A percentile compares a stretch with the other conserved stretches of the same genome.
Conservation (phyloP, 1,284 basidiomycete genomes). For the Fomes fomentarius region DNA sequence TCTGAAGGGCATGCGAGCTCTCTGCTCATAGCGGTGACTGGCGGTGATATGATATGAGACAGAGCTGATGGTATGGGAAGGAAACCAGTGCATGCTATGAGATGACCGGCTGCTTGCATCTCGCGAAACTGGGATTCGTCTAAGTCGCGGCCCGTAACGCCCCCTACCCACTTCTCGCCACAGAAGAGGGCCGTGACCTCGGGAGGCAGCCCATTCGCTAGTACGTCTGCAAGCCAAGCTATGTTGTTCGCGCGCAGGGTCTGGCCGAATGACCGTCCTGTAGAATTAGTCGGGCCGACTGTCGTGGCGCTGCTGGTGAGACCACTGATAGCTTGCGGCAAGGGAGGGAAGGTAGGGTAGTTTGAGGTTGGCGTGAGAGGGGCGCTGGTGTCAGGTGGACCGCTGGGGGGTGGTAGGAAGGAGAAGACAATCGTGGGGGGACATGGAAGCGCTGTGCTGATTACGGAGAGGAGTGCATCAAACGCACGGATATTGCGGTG, state of each 20-base stretch:
- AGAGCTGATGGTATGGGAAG: slow-evolving; percentile 9
- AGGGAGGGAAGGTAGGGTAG: slow-evolving; percentile 29
- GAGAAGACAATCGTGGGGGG: slow-evolving; percentile 29
- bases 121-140: slow-evolving; percentile 12
- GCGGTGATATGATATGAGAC: not conserved
- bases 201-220: slow-evolving; percentile 29
- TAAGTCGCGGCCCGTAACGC: slow-evolving; percentile 14
- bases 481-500: slow-evolving; percentile 17
- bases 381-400: not conserved
- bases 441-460: slow-evolving; percentile 37
- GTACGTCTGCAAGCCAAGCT: slow-evolving; percentile 28
- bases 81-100: slow-evolving; percentile 27
- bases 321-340: slow-evolving; percentile 16
- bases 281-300: not conserved
- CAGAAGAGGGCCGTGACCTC: slow-evolving; percentile 24
- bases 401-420: slow-evolving; percentile 6
- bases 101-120: slow-evolving; percentile 20
- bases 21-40: not conserved
- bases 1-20: not conserved
- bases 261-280: slow-evolving; percentile 4
- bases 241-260: slow-evolving; percentile 21
- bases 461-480: slow-evolving; percentile 34
- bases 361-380: slow-evolving; percentile 5
- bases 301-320: slow-evolving; percentile 2
- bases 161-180: slow-evolving; percentile 20